Conservation (phyloP, 2,329 filamentous ascomycete genomes). For the Conoideocrella luteorostrata region DNA sequence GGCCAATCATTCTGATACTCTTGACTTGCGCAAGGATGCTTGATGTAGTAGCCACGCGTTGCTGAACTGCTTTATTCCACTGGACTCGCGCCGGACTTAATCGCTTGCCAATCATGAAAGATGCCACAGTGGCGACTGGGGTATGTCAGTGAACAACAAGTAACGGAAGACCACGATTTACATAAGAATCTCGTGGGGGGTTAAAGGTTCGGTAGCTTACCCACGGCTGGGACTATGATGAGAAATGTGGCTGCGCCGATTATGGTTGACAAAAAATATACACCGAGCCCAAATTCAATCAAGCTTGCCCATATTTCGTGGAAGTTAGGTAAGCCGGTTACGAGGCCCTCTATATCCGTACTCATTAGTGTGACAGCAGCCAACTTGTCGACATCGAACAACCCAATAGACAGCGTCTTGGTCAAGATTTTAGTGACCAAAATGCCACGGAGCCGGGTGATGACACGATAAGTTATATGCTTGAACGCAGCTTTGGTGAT, state of each 20-base stretch:
- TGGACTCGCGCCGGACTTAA: background rate
- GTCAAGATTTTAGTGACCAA: conserved; percentile 27
- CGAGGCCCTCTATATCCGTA: conserved; percentile 38
- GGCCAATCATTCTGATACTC: background rate
- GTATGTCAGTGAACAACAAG: too few species aligned
- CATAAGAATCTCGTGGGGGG: too few species aligned
- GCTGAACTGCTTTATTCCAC: background rate
- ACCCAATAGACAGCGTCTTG: conserved; percentile 24
- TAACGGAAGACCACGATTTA: too few species aligned
- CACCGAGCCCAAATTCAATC: conserved; percentile 36
- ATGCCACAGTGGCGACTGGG: too few species aligned
- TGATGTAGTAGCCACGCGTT: background rate
- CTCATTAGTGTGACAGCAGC: conserved; percentile 41
- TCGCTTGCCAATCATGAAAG: background rate
- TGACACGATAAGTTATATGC: background rate
- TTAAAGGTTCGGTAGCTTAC: too few species aligned
- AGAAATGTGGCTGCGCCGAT: conserved; percentile 39
- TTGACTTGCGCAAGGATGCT: background rate
- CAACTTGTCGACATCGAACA: conserved; percentile 24
- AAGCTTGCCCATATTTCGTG: conserved; percentile 36
- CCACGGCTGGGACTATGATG: conserved; percentile 17
- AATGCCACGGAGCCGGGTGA: conserved; percentile 19
- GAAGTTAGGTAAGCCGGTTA: conserved; percentile 23
- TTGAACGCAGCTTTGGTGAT: conserved; percentile 12
- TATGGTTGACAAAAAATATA: conserved; percentile 39